Evolutionary conservation across 2,329 filamentous ascomycete species (phyloP), one percentile per base, ranked within the genome.

Genomic region (Diaporthe capsici): DNA sequence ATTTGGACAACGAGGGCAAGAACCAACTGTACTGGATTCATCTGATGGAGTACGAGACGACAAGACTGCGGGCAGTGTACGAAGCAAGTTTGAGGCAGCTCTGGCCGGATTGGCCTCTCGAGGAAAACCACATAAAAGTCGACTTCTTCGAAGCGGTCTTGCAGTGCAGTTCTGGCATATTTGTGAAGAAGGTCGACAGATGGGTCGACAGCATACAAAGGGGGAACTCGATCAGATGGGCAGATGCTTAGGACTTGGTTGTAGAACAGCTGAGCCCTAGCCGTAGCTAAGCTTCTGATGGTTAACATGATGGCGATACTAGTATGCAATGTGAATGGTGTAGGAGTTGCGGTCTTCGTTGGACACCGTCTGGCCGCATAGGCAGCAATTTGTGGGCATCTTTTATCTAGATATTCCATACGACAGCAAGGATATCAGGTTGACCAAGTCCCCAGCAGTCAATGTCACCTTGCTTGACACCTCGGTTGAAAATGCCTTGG

Each of bases 21-120:
- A 80, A 81, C 42, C 78, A 78, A 17, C 79, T 87, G n/a, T 87
- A 85, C 76, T 86, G 82, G 82, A 80, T 83, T 12, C 84, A 87
- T 73, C 47, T 83, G 25, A 82, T 83, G 80, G 82, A 86, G 37
- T 86, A 84, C 75, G 85, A 87, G 77, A 75, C 80, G 68, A 87
- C 85, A 4, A 80, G 80, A 37, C 77, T 87, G 65, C 80, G 83
- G 2, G 80, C 81, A 57, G 77, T 83, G 25, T 87, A 84, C 73
- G 37, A 78, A 7, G 77, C 81, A 1, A 79, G 80, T 10, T 81
- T 87, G 81, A 75, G 78, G 34, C 76, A 80, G 70, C 77, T 83
- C 20, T 75, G 81, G 42, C 82, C 83, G 1, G 78, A 76, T 20
- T 86, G 84, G 84, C 78, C 80, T n/a, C 77, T 76, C 3, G 77